These are phyloP conservation scores for Phytopythium litorale DNA, from an alignment of 352 stramenopile genomes.

Conservation along the genomic window DNA sequence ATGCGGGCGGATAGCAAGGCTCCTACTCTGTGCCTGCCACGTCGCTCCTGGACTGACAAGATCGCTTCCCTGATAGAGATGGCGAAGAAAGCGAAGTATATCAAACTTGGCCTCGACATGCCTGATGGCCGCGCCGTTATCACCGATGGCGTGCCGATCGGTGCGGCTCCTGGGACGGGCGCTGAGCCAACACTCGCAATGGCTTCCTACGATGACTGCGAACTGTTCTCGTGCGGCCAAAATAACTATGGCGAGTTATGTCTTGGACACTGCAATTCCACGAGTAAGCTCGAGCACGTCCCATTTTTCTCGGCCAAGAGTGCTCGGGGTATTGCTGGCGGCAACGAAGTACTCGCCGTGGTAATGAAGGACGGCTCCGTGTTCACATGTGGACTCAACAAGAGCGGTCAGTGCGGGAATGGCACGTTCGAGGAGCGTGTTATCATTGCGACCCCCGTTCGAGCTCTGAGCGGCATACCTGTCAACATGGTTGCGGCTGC, in stretches of 20 bases:
- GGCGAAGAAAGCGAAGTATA: slow-evolving; percentile 29
- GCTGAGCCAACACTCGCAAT: neutral
- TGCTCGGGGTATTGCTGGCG: slow-evolving; percentile 63
- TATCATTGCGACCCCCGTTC: slow-evolving; percentile 69
- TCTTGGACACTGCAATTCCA: slow-evolving; percentile 84
- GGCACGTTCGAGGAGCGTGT: slow-evolving; percentile 86
- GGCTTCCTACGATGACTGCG: slow-evolving; percentile 69
- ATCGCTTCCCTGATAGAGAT: slow-evolving; percentile 29
- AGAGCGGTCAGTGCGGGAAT: slow-evolving; percentile 85
- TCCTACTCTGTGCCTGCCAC: slow-evolving; percentile 40
- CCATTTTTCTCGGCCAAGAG: slow-evolving; percentile 81
- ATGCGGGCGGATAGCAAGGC: slow-evolving; percentile 25
- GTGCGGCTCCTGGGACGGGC: neutral
- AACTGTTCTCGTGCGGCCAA: slow-evolving; percentile 86
- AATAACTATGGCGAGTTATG: slow-evolving; percentile 89
- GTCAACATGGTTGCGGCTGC: slow-evolving; percentile 74
- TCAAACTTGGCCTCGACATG: neutral
- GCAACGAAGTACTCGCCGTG: slow-evolving; percentile 84
- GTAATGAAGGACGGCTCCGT: slow-evolving; percentile 82
- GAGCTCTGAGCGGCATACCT: slow-evolving; percentile 49
- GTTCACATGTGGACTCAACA: slow-evolving; percentile 84
- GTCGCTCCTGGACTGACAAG: slow-evolving; percentile 52
- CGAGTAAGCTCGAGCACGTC: slow-evolving; percentile 82
- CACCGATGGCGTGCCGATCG: neutral
- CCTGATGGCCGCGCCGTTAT: neutral